These are phyloP conservation scores for Tetraselmis striata DNA, from an alignment of 139 green algal genomes.

Conservation along the genomic window DNA sequence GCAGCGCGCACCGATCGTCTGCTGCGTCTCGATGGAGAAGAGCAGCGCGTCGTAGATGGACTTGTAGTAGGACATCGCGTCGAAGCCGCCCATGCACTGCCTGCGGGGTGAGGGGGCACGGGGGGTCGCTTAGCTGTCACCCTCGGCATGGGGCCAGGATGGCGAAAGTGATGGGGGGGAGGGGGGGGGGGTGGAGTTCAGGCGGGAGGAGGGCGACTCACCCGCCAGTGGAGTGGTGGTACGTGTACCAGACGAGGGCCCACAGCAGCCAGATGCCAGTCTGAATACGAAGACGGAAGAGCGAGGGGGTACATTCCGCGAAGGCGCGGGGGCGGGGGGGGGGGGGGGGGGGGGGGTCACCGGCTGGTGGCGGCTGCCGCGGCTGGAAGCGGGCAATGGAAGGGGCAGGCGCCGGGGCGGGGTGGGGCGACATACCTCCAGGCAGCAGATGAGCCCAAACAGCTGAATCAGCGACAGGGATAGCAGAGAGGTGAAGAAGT, in stretches of 20 bases:
- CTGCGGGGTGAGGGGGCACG: no score
- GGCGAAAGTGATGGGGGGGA: no score
- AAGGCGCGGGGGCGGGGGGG: no score
- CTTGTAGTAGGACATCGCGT: conserved; percentile 2
- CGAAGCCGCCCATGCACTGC: conserved; percentile 45
- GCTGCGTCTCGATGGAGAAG: conserved; percentile 62
- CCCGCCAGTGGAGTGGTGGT: not conserved
- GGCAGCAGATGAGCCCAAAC: not conserved
- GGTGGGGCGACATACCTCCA: not conserved
- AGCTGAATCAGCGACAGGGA: not conserved
- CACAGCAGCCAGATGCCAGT: not conserved
- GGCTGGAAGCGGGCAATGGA: no score
- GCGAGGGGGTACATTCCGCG: no score
- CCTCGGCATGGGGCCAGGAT: no score
- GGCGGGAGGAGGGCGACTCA: not conserved
- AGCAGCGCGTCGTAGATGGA: conserved; percentile 48
- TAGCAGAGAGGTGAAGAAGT: not conserved
- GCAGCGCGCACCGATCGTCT: conserved; percentile 54
- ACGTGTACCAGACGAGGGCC: not conserved
- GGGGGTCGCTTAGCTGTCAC: no score
- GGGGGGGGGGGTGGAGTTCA: no score
- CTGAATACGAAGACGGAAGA: no score
- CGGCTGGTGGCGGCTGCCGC: no score
- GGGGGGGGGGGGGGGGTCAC: no score
- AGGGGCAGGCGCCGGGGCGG: no score